Evolutionary conservation across 2,329 filamentous ascomycete genomes (phyloP).

Genomic region (Ambrosiella xylebori): DNA sequence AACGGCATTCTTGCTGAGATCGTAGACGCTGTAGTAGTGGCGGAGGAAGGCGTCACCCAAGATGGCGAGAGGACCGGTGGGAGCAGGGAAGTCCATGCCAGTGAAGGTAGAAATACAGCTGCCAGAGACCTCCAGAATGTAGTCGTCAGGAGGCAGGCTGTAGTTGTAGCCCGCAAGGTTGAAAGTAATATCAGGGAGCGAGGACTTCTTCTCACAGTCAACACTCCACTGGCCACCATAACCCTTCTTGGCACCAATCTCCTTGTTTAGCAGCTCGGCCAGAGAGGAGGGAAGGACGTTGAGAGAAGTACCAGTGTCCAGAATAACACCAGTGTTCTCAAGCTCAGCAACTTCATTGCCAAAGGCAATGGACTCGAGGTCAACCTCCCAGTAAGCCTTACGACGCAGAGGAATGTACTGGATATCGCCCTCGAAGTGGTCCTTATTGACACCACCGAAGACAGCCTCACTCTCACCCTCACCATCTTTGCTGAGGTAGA

Average conservation of each 20-base stretch:
- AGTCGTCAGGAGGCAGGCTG: conserved; percentile 74
- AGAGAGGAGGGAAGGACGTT: conserved; percentile 84
- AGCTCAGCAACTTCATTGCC: conserved; percentile 75
- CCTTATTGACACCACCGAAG: conserved; percentile 76
- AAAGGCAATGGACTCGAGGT: conserved; percentile 80
- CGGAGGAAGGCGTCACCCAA: conserved; percentile 76
- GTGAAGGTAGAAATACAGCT: conserved; percentile 96
- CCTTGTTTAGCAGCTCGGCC: conserved; percentile 89
- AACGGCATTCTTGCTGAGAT: conserved; percentile 75
- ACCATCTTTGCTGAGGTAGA: conserved; percentile 63
- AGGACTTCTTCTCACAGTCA: conserved; percentile 69
- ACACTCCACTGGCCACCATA: conserved; percentile 94
- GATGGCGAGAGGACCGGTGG: conserved; percentile 81
- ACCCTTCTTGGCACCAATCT: conserved; percentile 95
- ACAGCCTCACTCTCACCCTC: conserved; percentile 67
- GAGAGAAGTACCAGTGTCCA: conserved; percentile 95
- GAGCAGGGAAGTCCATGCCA: conserved; percentile 84
- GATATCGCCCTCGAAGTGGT: conserved; percentile 69
- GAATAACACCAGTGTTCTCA: conserved; percentile 86
- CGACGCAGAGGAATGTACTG: conserved; percentile 87
- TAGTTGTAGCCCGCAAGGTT: conserved; percentile 84
- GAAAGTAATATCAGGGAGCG: conserved; percentile 82
- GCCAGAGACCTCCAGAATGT: conserved; percentile 88
- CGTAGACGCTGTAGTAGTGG: conserved; percentile 90
- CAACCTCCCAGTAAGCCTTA: conserved; percentile 99